These are phyloP conservation scores for Metschnikowia baotianmanensis DNA, from an alignment of 805 yeast genomes.

Conservation along the genomic window DNA sequence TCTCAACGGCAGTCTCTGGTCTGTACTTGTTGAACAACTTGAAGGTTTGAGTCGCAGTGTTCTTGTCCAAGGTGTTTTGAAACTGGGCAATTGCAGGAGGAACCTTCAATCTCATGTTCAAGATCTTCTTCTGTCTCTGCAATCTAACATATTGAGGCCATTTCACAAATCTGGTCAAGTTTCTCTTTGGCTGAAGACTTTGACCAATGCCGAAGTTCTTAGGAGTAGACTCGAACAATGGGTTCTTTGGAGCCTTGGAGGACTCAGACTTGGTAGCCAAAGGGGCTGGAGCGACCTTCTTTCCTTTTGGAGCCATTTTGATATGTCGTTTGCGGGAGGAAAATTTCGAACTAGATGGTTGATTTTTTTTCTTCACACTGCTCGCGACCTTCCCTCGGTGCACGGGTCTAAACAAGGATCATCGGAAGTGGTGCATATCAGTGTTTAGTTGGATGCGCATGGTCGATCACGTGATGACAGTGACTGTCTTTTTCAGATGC, in stretches of 20 bases:
- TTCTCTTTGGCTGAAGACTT: conserved; percentile 91
- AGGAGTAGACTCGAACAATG: conserved; percentile 73
- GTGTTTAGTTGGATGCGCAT: neutral
- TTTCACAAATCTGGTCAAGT: conserved; percentile 94
- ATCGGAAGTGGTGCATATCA: no score
- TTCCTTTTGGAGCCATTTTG: conserved; percentile 46
- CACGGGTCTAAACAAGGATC: conserved; percentile 8
- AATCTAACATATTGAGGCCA: conserved; percentile 99
- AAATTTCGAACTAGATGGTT: conserved; percentile 4
- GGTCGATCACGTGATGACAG: conserved; percentile 2
- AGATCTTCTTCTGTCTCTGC: conserved; percentile 98
- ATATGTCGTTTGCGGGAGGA: conserved; percentile 7
- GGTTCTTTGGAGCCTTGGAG: conserved; percentile 29
- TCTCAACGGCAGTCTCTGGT: conserved; percentile 96
- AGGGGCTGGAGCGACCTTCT: conserved; percentile 98
- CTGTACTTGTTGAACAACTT: conserved; percentile 98
- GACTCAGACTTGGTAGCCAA: conserved; percentile 37
- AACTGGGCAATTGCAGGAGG: conserved; percentile 98
- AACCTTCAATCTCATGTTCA: conserved; percentile 94
- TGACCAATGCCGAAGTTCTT: conserved; percentile 97
- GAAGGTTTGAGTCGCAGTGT: conserved; percentile 96
- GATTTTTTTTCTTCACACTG: conserved; percentile 10
- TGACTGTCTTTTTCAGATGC: conserved; percentile 6
- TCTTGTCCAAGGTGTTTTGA: conserved; percentile 94
- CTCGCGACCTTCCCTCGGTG: conserved; percentile 10